Conservation (phyloP, 108 stramenopile genomes). For the Cylindrotheca fusiformis region DNA sequence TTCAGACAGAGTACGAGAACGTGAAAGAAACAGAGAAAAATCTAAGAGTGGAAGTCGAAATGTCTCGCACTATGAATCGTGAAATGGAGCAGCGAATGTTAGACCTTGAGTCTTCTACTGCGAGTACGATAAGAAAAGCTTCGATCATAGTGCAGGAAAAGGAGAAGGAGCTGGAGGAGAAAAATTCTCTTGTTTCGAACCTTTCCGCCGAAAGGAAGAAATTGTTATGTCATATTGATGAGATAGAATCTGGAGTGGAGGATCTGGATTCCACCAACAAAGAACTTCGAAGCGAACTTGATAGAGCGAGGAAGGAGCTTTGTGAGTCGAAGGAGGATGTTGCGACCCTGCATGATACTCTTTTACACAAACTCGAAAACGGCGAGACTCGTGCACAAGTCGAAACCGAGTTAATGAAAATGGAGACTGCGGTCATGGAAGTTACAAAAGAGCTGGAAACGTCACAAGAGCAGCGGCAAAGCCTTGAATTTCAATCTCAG, state of each 20-base stretch:
- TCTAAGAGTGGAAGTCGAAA: slow-evolving; percentile 17
- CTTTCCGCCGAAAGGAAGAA: neutral
- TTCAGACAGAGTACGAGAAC: slow-evolving; percentile 7
- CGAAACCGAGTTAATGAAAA: no score
- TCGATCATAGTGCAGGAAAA: neutral
- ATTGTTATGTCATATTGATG: neutral
- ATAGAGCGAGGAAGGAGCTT: neutral
- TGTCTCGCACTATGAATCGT: slow-evolving; percentile 8
- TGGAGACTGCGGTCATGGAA: no score
- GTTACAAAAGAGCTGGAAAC: no score
- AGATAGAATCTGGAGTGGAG: neutral
- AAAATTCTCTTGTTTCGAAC: neutral
- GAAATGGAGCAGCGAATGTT: slow-evolving; percentile 8
- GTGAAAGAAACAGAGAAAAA: slow-evolving; percentile 1
- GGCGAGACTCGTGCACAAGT: neutral
- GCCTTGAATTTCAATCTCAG: no score
- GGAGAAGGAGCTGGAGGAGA: neutral
- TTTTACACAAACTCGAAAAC: slow-evolving; percentile 7
- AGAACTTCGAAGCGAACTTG: neutral
- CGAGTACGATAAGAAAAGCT: neutral
- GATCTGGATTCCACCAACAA: neutral
- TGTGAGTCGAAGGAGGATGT: neutral
- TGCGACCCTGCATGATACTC: slow-evolving; percentile 1
- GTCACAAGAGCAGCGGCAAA: no score
- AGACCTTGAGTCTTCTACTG: neutral